Base-by-base conservation (phyloP, 148 eudicot genomes). In the Fagopyrum esculentum region DNA sequence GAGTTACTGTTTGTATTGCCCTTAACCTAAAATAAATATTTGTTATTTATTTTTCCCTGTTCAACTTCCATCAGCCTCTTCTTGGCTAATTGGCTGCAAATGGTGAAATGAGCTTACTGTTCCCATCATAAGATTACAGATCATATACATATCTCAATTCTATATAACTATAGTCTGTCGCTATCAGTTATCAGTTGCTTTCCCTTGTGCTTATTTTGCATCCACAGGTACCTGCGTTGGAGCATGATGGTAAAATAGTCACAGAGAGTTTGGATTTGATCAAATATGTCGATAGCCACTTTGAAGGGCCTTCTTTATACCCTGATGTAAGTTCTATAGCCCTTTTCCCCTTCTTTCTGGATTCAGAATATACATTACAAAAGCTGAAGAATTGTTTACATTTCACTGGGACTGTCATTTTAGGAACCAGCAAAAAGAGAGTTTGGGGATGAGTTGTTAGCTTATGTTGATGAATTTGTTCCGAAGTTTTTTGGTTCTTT, bases 181-280 rank as follows among this genome's bases (percentile, higher is more conserved):
- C 40, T 35, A 35, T 35, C 40, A 35, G 40, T 35, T 35, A 35
- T 35, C 40, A 35, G 40, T 35, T 35, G 40, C 40, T 35, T 2
- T 35, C 40, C 22, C 6, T 55, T 55, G 26, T 63, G 12, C 17
- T 30, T 30, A 55, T 7, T 6, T 73, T 63, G 29, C 40, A 69
- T 51, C 45, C 73, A 15, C 51, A 90, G 93, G 97, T 91, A 44
- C 97, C 97, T 52, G 47, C 91, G 45, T 80, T 92, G 82, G 97
- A 92, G 74, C 89, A 90, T 86, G 80, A 90, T 75, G 83, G 82
- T 56, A 78, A 86, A 78, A 63, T 90, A 43, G 84, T 63, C n/a
- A 90, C 87, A 73, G 95, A 92, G 78, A 92, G 95, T 52, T 81
- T 92, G 73, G 95, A 88, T 74, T 83, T 92, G 80, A 47, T 92